Conservation (phyloP, 805 yeast genomes). For the Sugiyamaella floridensis region DNA sequence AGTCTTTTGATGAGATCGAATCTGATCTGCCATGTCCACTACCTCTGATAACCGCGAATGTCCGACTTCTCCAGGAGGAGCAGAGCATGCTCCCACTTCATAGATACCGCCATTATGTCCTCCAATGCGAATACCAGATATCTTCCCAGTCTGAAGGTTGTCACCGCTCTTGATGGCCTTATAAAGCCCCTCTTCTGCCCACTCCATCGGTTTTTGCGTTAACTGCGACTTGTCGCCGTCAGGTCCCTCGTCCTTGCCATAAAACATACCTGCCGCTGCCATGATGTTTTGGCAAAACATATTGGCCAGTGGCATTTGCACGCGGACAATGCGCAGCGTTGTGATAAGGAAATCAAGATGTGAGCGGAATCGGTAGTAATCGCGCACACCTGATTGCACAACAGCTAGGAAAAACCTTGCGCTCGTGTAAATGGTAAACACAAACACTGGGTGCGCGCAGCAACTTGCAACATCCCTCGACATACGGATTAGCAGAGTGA, state of each 20-base stretch:
- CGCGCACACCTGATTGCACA: conserved; percentile 8
- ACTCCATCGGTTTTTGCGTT: not conserved
- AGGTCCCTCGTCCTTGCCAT: not conserved
- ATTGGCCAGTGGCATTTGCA: conserved; percentile 6
- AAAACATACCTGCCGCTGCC: conserved; percentile 5
- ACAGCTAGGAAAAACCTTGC: conserved; percentile 12
- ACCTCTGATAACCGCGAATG: too few species aligned
- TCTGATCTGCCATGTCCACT: too few species aligned
- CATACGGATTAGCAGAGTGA: conserved; percentile 18
- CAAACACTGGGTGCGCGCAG: conserved; percentile 15
- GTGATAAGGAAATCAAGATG: conserved; percentile 10
- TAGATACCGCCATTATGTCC: too few species aligned
- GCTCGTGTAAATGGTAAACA: conserved; percentile 11
- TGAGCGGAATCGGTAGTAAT: conserved; percentile 4
- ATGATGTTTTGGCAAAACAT: conserved; percentile 11
- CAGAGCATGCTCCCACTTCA: too few species aligned
- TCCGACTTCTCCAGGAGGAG: too few species aligned
- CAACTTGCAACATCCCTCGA: conserved; percentile 17
- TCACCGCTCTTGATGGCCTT: not conserved
- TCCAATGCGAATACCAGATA: too few species aligned
- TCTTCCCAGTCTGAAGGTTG: not conserved
- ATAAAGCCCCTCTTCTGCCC: not conserved
- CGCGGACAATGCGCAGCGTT: conserved; percentile 4
- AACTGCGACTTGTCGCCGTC: not conserved
- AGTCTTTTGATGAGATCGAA: too few species aligned